Base-by-base conservation (phyloP, 257 asterid species). In the Solanum pimpinellifolium region DNA sequence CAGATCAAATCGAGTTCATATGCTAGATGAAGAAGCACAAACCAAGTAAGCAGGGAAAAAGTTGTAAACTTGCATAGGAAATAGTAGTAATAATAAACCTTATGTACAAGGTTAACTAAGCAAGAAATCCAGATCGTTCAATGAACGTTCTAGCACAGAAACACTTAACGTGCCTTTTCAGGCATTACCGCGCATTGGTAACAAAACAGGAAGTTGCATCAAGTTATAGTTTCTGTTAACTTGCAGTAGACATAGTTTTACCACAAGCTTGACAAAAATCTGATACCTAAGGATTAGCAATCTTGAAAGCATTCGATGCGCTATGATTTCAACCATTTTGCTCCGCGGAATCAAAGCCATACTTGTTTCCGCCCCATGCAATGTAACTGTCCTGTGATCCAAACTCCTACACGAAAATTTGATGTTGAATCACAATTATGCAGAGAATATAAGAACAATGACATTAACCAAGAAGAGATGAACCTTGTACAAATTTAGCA, bases 331-430 rank as follows among this genome's bases (percentile, higher is more conserved):
- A 11, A 89, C 83, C 87, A 42, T 87, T 90, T 73, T 89, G 90
- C 88, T 91, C 83, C 88, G 91, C 88, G 15, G 89, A 16, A 69
- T 87, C 91, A 59, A 56, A 59, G 42, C 74, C 35, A 80, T 70
- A 39, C 88, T 91, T 89, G 91, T 83, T 91, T 83, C 96, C 99
- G 0, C 99, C 98, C 97, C 97, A 96, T 4, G 98, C 94, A 25
- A 95, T 75, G 89, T 90, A 96, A 84, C 99, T 96, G 31, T 96
- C 99, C 91, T 96, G 94, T 35, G 99, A 96, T 78, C 89, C 96
- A 66, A 96, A 96, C 86, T 96, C 99, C 98, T 94, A 21, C n/a
- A 90, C 88, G 52, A 21, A 29, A 87, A 27, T 84, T 41, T 84
- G 66, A 84, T 12, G 25, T 41, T 23, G 21, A 42, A 27, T 66